Conservation (phyloP, 78 protist genomes). For the Dictyostelium intermedium region DNA sequence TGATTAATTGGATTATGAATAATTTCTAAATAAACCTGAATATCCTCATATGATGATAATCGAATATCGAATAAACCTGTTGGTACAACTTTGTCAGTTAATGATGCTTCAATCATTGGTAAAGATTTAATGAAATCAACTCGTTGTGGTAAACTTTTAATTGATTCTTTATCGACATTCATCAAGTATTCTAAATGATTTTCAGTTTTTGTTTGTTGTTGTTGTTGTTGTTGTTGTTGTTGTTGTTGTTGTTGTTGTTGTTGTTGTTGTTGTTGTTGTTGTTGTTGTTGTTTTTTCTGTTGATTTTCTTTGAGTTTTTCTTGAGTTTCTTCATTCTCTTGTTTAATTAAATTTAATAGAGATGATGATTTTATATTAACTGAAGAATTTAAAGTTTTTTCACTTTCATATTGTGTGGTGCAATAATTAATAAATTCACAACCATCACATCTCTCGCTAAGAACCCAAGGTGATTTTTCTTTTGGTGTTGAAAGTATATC, state of each 20-base stretch:
- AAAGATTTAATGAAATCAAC: not conserved
- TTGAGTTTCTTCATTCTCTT: not conserved
- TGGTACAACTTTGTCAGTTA: not conserved
- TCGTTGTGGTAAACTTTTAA: not conserved
- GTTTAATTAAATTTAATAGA: not conserved
- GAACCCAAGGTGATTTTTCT: slow-evolving; percentile 16
- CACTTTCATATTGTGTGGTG: slow-evolving; percentile 6
- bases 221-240: not conserved
- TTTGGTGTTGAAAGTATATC: slow-evolving; percentile 24
- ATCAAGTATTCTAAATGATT: not conserved
- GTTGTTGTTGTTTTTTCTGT: not conserved
- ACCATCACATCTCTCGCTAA: slow-evolving; percentile 64
- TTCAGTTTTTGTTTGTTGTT: not conserved
- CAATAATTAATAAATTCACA: slow-evolving; percentile 59
- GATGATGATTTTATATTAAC: slow-evolving; percentile 4
- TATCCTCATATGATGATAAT: slow-evolving; percentile 32
- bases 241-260: not conserved
- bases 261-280: not conserved
- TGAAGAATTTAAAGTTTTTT: not conserved
- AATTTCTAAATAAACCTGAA: not conserved
- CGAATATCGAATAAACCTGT: not conserved
- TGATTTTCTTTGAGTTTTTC: not conserved
- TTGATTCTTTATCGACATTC: not conserved
- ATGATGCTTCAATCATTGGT: slow-evolving; percentile 1
- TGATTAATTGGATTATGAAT: slow-evolving; percentile 1